phyloP scores from a whole-genome alignment of 2,329 filamentous ascomycete species.

The Neurospora sp. region DNA sequence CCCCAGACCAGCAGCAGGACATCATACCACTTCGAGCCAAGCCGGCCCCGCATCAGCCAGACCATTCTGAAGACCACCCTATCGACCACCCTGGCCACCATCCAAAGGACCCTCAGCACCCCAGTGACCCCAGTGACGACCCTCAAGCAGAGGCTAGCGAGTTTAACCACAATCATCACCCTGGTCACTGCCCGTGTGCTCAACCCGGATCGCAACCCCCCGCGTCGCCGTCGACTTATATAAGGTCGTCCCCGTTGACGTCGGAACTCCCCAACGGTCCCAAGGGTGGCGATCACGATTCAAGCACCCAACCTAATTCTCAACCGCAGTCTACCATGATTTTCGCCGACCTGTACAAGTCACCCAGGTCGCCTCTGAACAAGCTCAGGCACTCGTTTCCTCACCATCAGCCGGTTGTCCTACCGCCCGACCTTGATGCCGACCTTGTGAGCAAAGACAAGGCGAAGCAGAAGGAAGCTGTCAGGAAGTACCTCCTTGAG shows the following conservation, averaged over 20 bases:
- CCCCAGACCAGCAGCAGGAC: constrained; percentile 11
- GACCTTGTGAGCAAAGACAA: constrained; percentile 55
- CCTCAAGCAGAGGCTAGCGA: background rate
- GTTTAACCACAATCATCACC: background rate
- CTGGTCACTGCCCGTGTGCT: background rate
- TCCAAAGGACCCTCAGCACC: constrained; percentile 7
- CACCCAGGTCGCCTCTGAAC: constrained; percentile 40
- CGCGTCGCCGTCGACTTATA: constrained; percentile 10
- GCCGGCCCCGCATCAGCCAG: constrained; percentile 14
- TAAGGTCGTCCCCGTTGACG: constrained; percentile 11
- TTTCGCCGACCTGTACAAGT: constrained; percentile 50
- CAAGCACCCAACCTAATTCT: constrained; percentile 10
- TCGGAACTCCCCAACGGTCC: constrained; percentile 10
- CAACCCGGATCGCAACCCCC: background rate
- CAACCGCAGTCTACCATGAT: constrained; percentile 34
- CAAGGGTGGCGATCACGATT: constrained; percentile 12
- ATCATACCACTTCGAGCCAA: constrained; percentile 18
- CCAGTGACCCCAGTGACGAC: background rate
- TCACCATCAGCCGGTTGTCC: constrained; percentile 18
- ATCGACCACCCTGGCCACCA: constrained; percentile 1
- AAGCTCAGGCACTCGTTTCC: constrained; percentile 36
- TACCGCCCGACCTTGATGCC: constrained; percentile 40
- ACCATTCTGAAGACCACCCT: background rate
- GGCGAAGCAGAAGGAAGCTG: constrained; percentile 50
- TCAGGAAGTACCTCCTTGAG: constrained; percentile 43